Percentiles rank a stretch among this genome's conserved stretches.
phyloP scores from a whole-genome alignment of 2,329 filamentous ascomycete species.

The Eutypa lata region DNA sequence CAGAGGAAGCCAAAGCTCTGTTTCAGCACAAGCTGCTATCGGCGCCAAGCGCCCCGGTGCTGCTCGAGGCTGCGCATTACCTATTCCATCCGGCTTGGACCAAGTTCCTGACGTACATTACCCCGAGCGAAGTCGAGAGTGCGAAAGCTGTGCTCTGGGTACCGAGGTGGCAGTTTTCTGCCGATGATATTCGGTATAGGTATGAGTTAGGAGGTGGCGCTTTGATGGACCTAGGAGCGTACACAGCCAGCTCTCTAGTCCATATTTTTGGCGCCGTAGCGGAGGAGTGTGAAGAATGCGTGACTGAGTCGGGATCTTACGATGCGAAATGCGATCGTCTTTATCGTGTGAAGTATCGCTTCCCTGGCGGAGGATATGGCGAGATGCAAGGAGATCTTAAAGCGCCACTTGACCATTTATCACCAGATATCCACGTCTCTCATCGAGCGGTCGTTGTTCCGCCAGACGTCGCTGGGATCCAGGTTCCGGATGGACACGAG shows the following conservation, averaged over 20 bases:
- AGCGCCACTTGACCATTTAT: constrained; percentile 13
- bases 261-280: constrained; percentile 31
- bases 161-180: constrained; percentile 26
- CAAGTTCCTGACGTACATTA: constrained; percentile 37
- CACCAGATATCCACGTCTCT: constrained; percentile 17
- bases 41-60: constrained; percentile 35
- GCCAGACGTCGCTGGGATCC: constrained; percentile 9
- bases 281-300: constrained; percentile 28
- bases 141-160: constrained; percentile 28
- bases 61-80: constrained; percentile 53
- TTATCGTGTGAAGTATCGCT: constrained; percentile 29
- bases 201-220: constrained; percentile 41
- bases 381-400: constrained; percentile 28
- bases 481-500: constrained; percentile 17
- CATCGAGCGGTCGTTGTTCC: constrained; percentile 18
- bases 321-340: constrained; percentile 25
- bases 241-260: constrained; percentile 28
- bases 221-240: constrained; percentile 35
- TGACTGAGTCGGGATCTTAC: constrained; percentile 14
- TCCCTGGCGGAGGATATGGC: constrained; percentile 29
- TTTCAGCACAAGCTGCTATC: constrained; percentile 37
- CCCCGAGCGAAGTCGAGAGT: constrained; percentile 33
- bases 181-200: constrained; percentile 41
- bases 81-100: constrained; percentile 48
- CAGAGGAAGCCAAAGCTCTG: constrained; percentile 39